Percentiles rank a stretch among this genome's conserved stretches.
phyloP scores from a whole-genome alignment of 2,329 filamentous ascomycete species.

The Coleophoma crateriformis region DNA sequence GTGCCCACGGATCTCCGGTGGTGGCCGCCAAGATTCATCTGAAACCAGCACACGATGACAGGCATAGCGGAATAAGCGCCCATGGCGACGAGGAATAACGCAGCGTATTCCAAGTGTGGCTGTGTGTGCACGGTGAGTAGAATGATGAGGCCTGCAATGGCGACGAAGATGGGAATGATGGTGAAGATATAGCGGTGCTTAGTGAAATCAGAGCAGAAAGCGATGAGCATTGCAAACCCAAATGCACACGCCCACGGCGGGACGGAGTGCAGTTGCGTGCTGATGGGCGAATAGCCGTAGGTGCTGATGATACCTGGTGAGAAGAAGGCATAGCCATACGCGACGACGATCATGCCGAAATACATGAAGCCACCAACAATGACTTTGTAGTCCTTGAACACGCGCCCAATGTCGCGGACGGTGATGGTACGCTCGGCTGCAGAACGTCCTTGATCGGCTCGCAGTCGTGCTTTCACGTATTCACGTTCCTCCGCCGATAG shows the following conservation, averaged over 20 bases:
- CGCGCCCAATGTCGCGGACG: constrained; percentile 49
- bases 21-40: constrained; percentile 73
- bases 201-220: constrained; percentile 64
- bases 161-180: constrained; percentile 60
- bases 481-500: constrained; percentile 62
- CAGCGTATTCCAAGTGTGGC: constrained; percentile 64
- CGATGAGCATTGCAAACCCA: constrained; percentile 70
- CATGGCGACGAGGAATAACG: constrained; percentile 75
- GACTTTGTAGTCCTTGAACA: constrained; percentile 71
- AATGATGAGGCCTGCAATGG: constrained; percentile 71
- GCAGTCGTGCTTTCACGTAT: constrained; percentile 61
- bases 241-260: constrained; percentile 68
- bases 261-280: constrained; percentile 44
- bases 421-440: constrained; percentile 58
- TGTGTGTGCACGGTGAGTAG: constrained; percentile 68
- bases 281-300: constrained; percentile 55
- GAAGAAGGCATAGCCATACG: constrained; percentile 76
- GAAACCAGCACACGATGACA: constrained; percentile 77
- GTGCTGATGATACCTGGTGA: constrained; percentile 64
- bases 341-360: constrained; percentile 71
- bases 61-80: constrained; percentile 87
- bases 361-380: constrained; percentile 76
- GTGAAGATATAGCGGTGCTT: constrained; percentile 73
- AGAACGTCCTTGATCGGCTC: constrained; percentile 62
- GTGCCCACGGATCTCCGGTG: constrained; percentile 64